Conservation (phyloP, 352 stramenopile genomes). For the Phytophthora colocasiae region DNA sequence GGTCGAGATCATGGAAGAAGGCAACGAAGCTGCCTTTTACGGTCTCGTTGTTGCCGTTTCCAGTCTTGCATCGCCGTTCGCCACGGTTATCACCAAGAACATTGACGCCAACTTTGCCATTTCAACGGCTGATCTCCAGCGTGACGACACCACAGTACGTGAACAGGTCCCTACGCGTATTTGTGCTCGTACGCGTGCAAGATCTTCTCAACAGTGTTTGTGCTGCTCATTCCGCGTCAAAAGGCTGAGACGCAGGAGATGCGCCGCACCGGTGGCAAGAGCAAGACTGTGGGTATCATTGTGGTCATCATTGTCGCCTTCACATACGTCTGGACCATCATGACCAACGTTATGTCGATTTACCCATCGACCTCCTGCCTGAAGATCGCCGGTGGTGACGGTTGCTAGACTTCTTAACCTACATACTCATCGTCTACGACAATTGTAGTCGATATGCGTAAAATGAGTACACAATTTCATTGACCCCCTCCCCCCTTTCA, state of each 20-base stretch:
- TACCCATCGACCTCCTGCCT: constrained; percentile 52
- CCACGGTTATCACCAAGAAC: constrained; percentile 61
- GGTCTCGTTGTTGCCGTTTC: constrained; percentile 51
- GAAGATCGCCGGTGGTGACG: constrained; percentile 47
- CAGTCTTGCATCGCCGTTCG: constrained; percentile 50
- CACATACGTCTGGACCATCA: constrained; percentile 57
- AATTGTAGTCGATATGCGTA: neutral
- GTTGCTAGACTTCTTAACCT: constrained; percentile 35
- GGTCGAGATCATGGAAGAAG: constrained; percentile 58
- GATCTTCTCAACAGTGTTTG: constrained; percentile 49
- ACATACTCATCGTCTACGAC: neutral
- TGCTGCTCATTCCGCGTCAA: constrained; percentile 54
- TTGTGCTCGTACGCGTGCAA: constrained; percentile 49
- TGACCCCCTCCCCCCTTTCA: neutral
- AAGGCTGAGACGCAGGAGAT: constrained; percentile 65
- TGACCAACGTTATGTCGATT: constrained; percentile 66
- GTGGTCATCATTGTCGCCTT: constrained; percentile 48
- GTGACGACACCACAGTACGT: constrained; percentile 43
- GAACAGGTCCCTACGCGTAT: constrained; percentile 49
- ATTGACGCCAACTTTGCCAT: constrained; percentile 63
- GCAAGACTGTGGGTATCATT: constrained; percentile 45
- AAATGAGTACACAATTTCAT: constrained; percentile 23
- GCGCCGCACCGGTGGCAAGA: constrained; percentile 41
- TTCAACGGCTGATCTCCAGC: constrained; percentile 42
- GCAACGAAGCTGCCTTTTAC: constrained; percentile 59